These are phyloP conservation scores for Calonectria hongkongensis DNA, from an alignment of 2,329 filamentous ascomycete species.

Conservation along the genomic window DNA sequence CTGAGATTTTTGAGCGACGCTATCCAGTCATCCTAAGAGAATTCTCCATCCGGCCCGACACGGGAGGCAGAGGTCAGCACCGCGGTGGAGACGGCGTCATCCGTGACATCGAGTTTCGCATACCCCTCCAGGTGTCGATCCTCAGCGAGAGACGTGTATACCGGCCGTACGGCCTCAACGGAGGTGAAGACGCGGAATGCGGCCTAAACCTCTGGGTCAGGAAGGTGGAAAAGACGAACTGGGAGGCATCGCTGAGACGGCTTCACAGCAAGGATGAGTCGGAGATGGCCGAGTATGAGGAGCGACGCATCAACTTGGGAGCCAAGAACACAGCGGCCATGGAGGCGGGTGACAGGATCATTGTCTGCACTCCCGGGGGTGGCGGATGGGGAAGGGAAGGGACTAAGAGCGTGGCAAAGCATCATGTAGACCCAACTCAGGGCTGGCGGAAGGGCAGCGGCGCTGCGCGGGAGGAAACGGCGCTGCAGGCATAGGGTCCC, in stretches of 20 bases:
- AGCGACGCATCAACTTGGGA: slow-evolving; percentile 82
- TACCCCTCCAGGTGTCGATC: slow-evolving; percentile 85
- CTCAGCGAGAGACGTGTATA: slow-evolving; percentile 86
- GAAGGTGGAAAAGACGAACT: slow-evolving; percentile 76
- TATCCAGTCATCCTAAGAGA: slow-evolving; percentile 85
- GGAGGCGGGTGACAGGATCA: slow-evolving; percentile 85
- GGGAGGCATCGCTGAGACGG: slow-evolving; percentile 65
- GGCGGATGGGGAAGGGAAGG: slow-evolving; percentile 83
- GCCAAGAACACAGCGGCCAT: slow-evolving; percentile 88
- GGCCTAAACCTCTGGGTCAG: slow-evolving; percentile 93
- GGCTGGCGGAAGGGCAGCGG: slow-evolving; percentile 75
- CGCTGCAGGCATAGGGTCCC: slow-evolving; percentile 70
- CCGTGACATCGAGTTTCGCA: slow-evolving; percentile 86
- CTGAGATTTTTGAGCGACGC: slow-evolving; percentile 66
- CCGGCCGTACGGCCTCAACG: slow-evolving; percentile 82
- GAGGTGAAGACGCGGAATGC: slow-evolving; percentile 85
- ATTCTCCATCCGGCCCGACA: slow-evolving; percentile 79
- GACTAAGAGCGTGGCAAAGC: slow-evolving; percentile 70
- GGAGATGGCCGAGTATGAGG: slow-evolving; percentile 68
- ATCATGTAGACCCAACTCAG: slow-evolving; percentile 72
- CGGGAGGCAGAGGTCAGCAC: slow-evolving; percentile 79
- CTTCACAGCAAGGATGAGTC: slow-evolving; percentile 60
- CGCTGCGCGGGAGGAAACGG: slow-evolving; percentile 73
- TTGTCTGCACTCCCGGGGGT: slow-evolving; percentile 85
- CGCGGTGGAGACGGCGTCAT: slow-evolving; percentile 84